A percentile compares a stretch with the other conserved stretches of the same genome.
These are phyloP conservation scores for Stipa capillata DNA, from an alignment of 176 grass and related monocot species.

Conservation along the genomic window DNA sequence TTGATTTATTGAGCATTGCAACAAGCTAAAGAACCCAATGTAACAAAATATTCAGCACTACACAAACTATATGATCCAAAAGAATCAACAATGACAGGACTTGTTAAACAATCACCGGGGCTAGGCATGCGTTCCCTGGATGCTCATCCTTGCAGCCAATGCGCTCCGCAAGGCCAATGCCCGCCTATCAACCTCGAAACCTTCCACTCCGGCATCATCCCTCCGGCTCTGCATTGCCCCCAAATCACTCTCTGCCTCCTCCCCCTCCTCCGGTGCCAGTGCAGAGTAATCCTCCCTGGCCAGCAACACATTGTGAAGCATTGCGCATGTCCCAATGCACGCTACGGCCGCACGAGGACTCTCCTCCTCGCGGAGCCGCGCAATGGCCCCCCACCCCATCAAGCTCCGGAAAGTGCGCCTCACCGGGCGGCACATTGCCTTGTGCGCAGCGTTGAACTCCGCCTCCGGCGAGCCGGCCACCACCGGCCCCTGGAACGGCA, in stretches of 20 bases:
- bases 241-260: not conserved
- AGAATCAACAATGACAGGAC: conserved; percentile 23
- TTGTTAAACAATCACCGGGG: conserved; percentile 25
- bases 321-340: conserved; percentile 67
- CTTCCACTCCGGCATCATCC: conserved; percentile 6
- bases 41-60: conserved; percentile 16
- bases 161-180: conserved; percentile 32
- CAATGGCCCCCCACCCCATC: conserved; percentile 60
- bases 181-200: conserved; percentile 22
- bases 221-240: not conserved
- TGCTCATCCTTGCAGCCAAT: conserved; percentile 21
- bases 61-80: conserved; percentile 20
- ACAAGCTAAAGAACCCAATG: conserved; percentile 27
- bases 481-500: conserved; percentile 23
- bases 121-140: not conserved
- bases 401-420: conserved; percentile 44
- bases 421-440: conserved; percentile 40
- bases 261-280: conserved; percentile 30
- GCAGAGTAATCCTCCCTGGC: conserved; percentile 69
- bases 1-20: conserved; percentile 23
- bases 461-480: conserved; percentile 32
- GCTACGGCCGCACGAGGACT: conserved; percentile 38
- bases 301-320: conserved; percentile 79
- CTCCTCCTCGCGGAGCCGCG: conserved; percentile 48
- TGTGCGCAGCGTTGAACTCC: conserved; percentile 47